Evolutionary conservation across 495 filamentous ascomycete genomes (phyloP), one percentile per base, ranked within the genome.

Genomic region (Penicillium bovifimosum): DNA sequence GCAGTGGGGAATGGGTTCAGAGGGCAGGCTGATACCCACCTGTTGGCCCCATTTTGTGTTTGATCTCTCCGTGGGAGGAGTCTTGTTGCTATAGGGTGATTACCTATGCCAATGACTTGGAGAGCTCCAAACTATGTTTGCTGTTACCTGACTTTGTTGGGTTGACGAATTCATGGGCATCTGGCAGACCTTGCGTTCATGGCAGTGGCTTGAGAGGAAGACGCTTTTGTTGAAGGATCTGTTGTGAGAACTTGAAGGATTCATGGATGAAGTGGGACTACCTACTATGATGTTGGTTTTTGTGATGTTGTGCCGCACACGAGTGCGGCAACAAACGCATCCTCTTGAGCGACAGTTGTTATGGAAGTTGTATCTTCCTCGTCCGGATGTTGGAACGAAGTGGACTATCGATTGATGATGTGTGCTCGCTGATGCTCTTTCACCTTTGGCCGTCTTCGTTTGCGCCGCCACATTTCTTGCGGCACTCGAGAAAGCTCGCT

Each of bases 371-470:
- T 35, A 34, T 10, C 26, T 26, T 17, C 16, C 38, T 20, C 20
- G 29, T 39, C 29, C 24, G 49, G 11, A 24, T 20, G 17, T 40
- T 50, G 32, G 45, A 29, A 48, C 20, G 26, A 38, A 46, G 8
- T 14, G 33, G 41, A 43, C n/a, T 29, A 57, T 46, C 35, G 54
- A 52, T 54, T 67, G 64, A 79, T 71, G 74, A 79, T 84, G 77
- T 82, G 80, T 76, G 82, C 83, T 87, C 81, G 83, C 83, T 86
- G 83, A 73, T 82, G 78, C 75, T 80, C 71, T 70, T 66, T 59
- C 68, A 50, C 52, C 56, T 35, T 62, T 53, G 63, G 47, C 56
- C 50, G 52, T 58, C 41, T 52, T 48, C 51, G 47, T 62, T 57
- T 62, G 60, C 60, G 55, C 61, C 39, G 60, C 65, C 61, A 58